A percentile compares a stretch with the other conserved stretches of the same genome.
These are phyloP conservation scores for Dinochytrium kinnereticum DNA, from an alignment of 371 early-diverging fungal species.

Conservation along the genomic window DNA sequence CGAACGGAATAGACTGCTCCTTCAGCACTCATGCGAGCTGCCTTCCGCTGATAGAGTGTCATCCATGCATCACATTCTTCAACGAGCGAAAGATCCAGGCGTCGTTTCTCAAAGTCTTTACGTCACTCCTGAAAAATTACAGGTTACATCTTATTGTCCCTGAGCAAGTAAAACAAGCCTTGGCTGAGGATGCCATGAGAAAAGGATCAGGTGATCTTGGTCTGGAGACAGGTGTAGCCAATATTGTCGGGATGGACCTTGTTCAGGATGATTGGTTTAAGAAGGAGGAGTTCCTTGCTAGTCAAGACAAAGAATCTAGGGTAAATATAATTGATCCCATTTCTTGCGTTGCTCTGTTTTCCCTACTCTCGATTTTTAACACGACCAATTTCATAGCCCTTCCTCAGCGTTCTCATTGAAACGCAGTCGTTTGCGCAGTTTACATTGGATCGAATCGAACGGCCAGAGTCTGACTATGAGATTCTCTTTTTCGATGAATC, in stretches of 20 bases:
- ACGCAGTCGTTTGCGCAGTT: slow-evolving; percentile 87
- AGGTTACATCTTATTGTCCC: slow-evolving; percentile 48
- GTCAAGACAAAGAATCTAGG: slow-evolving; percentile 69
- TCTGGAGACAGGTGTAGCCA: slow-evolving; percentile 21
- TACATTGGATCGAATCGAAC: slow-evolving; percentile 71
- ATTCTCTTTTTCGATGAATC: slow-evolving; percentile 80
- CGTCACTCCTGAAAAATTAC: slow-evolving; percentile 76
- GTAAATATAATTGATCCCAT: slow-evolving; percentile 45
- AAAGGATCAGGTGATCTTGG: slow-evolving; percentile 8
- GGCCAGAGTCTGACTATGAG: slow-evolving; percentile 71
- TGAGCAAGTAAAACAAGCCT: slow-evolving; percentile 31
- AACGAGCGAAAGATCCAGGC: slow-evolving; percentile 72
- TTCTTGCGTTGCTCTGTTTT: no score
- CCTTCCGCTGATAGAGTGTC: slow-evolving; percentile 56
- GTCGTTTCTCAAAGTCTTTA: slow-evolving; percentile 77
- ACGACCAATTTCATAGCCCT: slow-evolving; percentile 44
- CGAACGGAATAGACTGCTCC: slow-evolving; percentile 44
- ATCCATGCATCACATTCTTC: slow-evolving; percentile 69
- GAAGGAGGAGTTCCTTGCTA: slow-evolving; percentile 69
- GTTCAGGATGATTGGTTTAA: slow-evolving; percentile 57
- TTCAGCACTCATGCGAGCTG: slow-evolving; percentile 41
- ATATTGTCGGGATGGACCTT: slow-evolving; percentile 31
- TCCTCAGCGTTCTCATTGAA: slow-evolving; percentile 65
- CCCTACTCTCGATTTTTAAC: not conserved
- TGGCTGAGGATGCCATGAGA: slow-evolving; percentile 15